Base-by-base conservation (phyloP, 352 stramenopile species). In the Achlya hypogyna region DNA sequence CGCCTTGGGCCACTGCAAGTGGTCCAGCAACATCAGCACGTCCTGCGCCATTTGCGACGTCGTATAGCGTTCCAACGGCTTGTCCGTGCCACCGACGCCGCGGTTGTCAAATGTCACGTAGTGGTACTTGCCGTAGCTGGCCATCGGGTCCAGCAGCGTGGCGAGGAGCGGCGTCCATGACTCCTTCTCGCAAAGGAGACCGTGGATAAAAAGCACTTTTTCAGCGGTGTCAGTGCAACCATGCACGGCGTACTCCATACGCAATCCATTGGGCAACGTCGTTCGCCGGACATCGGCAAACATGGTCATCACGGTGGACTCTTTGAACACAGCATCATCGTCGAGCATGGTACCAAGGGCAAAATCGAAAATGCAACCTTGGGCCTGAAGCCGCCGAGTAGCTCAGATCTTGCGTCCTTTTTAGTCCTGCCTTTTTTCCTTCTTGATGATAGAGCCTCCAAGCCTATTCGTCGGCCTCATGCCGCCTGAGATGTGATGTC, bases 21-120 rank as follows among this genome's bases (percentile, higher is more conserved):
- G 78, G 51, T 87, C 75, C 72, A 87, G 76, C 4, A 89, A 53
- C 5, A 72, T 68, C 8, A 87, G 71, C 54, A 71, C 71, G 58
- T 89, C 81, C 22, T 75, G 54, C 5, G 81, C 81, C 75, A 89
- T 84, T 20, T 70, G 70, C 40, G 72, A 76, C 6, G 78, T 87
- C 62, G 73, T 85, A 71, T 86, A 86, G 49, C 73, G 71, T 34
- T 75, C 74, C 59, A 73, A 83, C 0, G 70, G 69, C 12, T 71
- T 67, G 53, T 78, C 72, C 12, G 75, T 84, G 22, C 73, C 70
- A 6, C 81, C 81, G n/a, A 74, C 73, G 32, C 81, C 81, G 45
- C 81, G 76, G 51, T 89, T 89, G 70, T 89, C 81, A 52, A 86
- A 56, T 1, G 77, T 78, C 1, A 82, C 53, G 53, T 86, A 76